Evolutionary conservation across 306 rosid species (phyloP), one percentile per base, ranked within the genome.

Genomic region (Malus sieversii): DNA sequence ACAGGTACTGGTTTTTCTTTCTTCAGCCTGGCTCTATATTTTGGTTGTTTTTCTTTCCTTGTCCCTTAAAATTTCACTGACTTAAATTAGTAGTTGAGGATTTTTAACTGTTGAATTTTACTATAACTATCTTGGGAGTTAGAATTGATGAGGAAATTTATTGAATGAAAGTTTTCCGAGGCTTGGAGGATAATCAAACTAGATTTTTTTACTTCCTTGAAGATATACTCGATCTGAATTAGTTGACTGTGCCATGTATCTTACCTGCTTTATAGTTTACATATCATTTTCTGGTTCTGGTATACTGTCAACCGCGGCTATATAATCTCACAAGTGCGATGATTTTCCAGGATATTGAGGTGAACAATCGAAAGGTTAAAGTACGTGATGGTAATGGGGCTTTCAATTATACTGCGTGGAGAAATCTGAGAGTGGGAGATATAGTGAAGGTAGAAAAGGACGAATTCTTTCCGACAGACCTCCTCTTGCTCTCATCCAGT

Each of bases 391-490:
- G 87, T 66, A 71, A 82, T 74, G 98, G 98, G 7, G 51, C 52
- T 42, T 92, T 95, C 44, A 86, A 76, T 74, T 72, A 77, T 79
- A 89, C 86, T 25, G 87, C 78, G 61, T 95, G 99, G 99, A 95
- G 86, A 82, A 84, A 88, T 86, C 90, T 95, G 84, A 87, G 77
- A 68, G 99, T 95, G 79, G 99, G 99, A 57, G 80, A 95, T 82
- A 81, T 92, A 60, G 99, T 89, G 75, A 95, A 80, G 87, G 87
- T 92, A 38, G 85, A 82, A 75, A 95, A 95, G 80, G 90, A 92
- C 32, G 97, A 90, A 78, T 95, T 90, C 86, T 95, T 95, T 82
- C 99, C 99, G 2, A 94, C 97, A 6, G 99, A 95, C 71, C 91
- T 95, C 29, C 66, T 95, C 46, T 85, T 95, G 80, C 97, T 95